phyloP scores from a whole-genome alignment of 768 basidiomycete genomes.

The Tephrocybe sp. region DNA sequence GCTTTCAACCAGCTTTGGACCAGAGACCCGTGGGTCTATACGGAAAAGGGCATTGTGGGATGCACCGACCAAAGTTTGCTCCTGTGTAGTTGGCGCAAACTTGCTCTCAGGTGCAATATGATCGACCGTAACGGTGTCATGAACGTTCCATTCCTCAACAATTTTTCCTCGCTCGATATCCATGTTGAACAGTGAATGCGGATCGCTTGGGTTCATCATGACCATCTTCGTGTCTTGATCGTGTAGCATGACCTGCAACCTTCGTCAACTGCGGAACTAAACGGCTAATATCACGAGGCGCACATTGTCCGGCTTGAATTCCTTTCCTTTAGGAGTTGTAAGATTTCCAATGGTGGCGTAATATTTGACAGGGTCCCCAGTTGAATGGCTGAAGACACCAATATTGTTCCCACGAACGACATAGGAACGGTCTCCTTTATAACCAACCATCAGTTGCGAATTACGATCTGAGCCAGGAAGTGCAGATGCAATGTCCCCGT shows the following conservation, averaged over 20 bases:
- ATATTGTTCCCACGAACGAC: constrained; percentile 91
- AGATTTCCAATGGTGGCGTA: constrained; percentile 85
- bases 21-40: constrained; percentile 92
- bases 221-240: constrained; percentile 97
- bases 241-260: constrained; percentile 84
- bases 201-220: constrained; percentile 78
- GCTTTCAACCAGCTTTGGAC: constrained; percentile 89
- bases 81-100: constrained; percentile 88
- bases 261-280: constrained; percentile 9
- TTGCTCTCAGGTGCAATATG: constrained; percentile 93
- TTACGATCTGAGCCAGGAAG: constrained; percentile 65
- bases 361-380: constrained; percentile 73
- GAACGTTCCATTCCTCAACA: constrained; percentile 98
- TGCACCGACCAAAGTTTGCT: constrained; percentile 90
- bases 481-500: constrained; percentile 42
- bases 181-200: constrained; percentile 82
- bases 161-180: constrained; percentile 95
- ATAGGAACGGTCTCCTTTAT: constrained; percentile 92
- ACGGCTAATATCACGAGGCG: constrained; percentile 9
- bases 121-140: constrained; percentile 81
- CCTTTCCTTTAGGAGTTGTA: constrained; percentile 73
- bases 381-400: constrained; percentile 80
- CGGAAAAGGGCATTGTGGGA: constrained; percentile 97
- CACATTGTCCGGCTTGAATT: constrained; percentile 85
- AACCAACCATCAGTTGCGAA: constrained; percentile 88